These are phyloP conservation scores for Dioscorea dumetorum DNA, from an alignment of 106 monocot genomes.

Conservation along the genomic window DNA sequence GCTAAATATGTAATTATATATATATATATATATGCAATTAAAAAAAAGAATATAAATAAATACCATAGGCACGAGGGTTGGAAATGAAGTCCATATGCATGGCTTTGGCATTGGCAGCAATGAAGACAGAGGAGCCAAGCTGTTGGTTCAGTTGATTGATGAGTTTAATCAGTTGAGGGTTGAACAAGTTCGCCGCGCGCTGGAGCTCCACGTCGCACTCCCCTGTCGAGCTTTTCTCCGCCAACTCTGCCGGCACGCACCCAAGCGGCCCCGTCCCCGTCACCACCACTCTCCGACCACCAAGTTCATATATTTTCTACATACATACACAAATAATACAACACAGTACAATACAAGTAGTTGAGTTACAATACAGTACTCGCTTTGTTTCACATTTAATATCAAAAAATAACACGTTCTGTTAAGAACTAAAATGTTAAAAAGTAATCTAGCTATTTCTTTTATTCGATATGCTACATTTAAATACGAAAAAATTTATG, in stretches of 20 bases:
- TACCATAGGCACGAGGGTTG: constrained; percentile 59
- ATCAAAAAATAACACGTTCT: too few species aligned
- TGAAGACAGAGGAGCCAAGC: constrained; percentile 37
- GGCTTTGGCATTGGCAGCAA: constrained; percentile 32
- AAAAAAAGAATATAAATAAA: neutral
- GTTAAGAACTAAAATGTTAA: too few species aligned
- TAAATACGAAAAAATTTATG: too few species aligned
- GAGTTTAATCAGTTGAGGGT: constrained; percentile 39
- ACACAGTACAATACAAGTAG: too few species aligned
- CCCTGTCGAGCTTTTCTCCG: constrained; percentile 30
- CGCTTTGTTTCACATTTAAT: too few species aligned
- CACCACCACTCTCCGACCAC: constrained; percentile 50
- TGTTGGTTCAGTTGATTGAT: constrained; percentile 35
- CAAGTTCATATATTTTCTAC: constrained; percentile 47
- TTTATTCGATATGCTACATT: too few species aligned
- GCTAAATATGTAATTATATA: too few species aligned
- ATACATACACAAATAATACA: neutral
- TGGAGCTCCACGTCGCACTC: constrained; percentile 41
- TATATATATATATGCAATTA: too few species aligned
- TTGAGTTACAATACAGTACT: too few species aligned
- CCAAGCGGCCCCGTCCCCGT: constrained; percentile 55
- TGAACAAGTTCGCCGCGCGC: constrained; percentile 35
- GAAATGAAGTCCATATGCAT: constrained; percentile 58
- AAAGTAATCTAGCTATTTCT: too few species aligned
- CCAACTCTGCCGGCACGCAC: constrained; percentile 43